Percentiles rank a stretch among this genome's conserved stretches.
These are phyloP conservation scores for Thelonectria olida DNA, from an alignment of 2,329 filamentous ascomycete species.

Conservation along the genomic window DNA sequence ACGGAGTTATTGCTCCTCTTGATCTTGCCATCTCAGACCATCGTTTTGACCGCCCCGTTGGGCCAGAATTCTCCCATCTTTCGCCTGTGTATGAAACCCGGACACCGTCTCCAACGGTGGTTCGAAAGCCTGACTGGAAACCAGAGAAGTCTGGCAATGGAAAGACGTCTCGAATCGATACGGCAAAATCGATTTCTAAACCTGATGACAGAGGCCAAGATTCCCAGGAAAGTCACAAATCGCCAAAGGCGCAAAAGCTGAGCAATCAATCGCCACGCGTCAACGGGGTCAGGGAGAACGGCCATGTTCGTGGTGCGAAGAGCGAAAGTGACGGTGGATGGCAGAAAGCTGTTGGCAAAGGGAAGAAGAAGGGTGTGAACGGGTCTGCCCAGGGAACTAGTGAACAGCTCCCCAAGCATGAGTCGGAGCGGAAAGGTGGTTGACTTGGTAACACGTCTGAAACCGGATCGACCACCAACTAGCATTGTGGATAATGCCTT, in stretches of 20 bases:
- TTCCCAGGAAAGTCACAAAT: conserved; percentile 29
- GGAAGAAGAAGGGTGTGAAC: conserved; percentile 56
- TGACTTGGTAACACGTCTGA: conserved; percentile 45
- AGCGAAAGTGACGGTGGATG: conserved; percentile 65
- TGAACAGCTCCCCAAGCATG: conserved; percentile 66
- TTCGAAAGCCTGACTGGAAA: conserved; percentile 60
- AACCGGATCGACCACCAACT: background rate
- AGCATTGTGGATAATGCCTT: background rate
- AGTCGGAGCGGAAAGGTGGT: conserved; percentile 70
- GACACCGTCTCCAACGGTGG: conserved; percentile 74
- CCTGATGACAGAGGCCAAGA: conserved; percentile 14
- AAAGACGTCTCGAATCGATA: conserved; percentile 19
- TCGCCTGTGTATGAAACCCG: conserved; percentile 79
- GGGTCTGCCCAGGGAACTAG: conserved; percentile 49
- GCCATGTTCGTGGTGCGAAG: conserved; percentile 62
- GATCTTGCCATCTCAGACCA: conserved; percentile 63
- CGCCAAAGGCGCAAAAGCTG: conserved; percentile 41
- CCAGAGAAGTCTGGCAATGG: conserved; percentile 34
- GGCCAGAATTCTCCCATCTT: conserved; percentile 60
- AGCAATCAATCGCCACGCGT: conserved; percentile 42
- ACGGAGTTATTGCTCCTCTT: conserved; percentile 62
- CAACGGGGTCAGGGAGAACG: conserved; percentile 59
- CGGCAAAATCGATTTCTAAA: conserved; percentile 25
- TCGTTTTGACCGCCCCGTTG: conserved; percentile 46
- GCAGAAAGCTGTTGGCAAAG: conserved; percentile 65